These are phyloP conservation scores for Cronartium quercuum DNA, from an alignment of 1,284 basidiomycete species.

Conservation along the genomic window DNA sequence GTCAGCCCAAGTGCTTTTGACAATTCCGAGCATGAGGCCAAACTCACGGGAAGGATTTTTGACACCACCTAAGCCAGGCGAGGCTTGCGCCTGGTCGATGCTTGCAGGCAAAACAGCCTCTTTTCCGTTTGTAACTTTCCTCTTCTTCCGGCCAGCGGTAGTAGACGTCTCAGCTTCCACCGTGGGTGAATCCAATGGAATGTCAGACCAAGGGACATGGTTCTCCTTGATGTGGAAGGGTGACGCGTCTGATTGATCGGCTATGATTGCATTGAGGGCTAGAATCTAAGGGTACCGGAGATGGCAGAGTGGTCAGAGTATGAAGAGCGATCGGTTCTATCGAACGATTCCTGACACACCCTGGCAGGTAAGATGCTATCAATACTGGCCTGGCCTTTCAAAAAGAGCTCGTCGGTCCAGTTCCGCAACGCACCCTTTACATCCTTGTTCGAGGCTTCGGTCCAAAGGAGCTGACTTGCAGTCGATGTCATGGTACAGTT, in stretches of 20 bases:
- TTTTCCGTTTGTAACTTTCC: conserved; percentile 33
- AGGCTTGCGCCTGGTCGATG: neutral
- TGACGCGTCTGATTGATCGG: conserved; percentile 16
- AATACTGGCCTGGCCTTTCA: conserved; percentile 19
- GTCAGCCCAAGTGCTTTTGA: neutral
- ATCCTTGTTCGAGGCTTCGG: conserved; percentile 17
- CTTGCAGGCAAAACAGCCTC: neutral
- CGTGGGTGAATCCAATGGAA: neutral
- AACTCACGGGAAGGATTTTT: conserved; percentile 27
- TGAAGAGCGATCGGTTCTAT: neutral
- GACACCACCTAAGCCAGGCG: neutral
- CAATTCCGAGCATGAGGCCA: neutral
- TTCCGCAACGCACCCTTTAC: conserved; percentile 17
- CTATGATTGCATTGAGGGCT: conserved; percentile 24
- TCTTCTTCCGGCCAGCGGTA: conserved; percentile 19
- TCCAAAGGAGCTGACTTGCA: conserved; percentile 19
- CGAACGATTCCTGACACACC: conserved; percentile 2
- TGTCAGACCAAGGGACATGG: conserved; percentile 1
- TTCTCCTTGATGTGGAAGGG: neutral
- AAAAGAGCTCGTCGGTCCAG: conserved; percentile 20
- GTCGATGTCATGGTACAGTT: neutral
- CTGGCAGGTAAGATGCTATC: conserved; percentile 14
- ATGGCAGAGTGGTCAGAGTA: neutral
- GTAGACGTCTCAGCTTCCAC: conserved; percentile 9
- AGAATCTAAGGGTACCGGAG: conserved; percentile 6